Percentiles rank a stretch among this genome's conserved stretches.
phyloP scores from a whole-genome alignment of 176 grass and related monocot genomes.

The Avena eriantha region DNA sequence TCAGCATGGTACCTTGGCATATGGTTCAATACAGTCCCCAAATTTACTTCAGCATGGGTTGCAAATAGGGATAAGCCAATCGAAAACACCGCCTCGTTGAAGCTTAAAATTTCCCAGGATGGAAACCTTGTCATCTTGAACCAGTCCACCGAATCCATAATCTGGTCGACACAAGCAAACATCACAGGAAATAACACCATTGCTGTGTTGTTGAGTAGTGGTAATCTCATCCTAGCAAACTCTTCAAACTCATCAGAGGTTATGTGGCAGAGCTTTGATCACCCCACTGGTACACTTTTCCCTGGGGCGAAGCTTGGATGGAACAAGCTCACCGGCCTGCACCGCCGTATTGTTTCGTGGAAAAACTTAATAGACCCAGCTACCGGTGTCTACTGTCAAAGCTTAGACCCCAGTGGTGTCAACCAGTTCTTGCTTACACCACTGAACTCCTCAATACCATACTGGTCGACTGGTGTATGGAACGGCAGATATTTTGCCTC shows the following conservation, averaged over 20 bases:
- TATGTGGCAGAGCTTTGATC: slow-evolving; percentile 20
- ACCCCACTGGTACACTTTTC: neutral
- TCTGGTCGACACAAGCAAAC: slow-evolving; percentile 7
- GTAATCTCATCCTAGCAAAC: neutral
- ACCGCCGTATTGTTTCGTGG: neutral
- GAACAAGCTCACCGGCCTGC: neutral
- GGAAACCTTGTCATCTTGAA: slow-evolving; percentile 37
- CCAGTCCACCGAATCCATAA: neutral
- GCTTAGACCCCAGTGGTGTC: neutral
- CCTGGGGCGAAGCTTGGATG: neutral
- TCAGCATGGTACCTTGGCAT: slow-evolving; percentile 47
- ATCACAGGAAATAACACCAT: neutral
- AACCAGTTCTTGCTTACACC: neutral
- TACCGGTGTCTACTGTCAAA: neutral
- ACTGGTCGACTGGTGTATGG: slow-evolving; percentile 42
- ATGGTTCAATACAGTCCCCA: slow-evolving; percentile 50
- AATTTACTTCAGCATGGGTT: slow-evolving; percentile 50
- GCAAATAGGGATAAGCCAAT: slow-evolving; percentile 49
- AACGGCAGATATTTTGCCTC: slow-evolving; percentile 34
- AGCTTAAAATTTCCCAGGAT: slow-evolving; percentile 43
- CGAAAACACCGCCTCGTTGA: neutral
- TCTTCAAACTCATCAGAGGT: neutral
- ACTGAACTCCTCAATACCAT: slow-evolving; percentile 6
- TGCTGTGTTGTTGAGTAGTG: neutral
- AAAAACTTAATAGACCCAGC: neutral